Evolutionary conservation across 805 yeast species (phyloP).

Genomic region (Pichia heedii): DNA sequence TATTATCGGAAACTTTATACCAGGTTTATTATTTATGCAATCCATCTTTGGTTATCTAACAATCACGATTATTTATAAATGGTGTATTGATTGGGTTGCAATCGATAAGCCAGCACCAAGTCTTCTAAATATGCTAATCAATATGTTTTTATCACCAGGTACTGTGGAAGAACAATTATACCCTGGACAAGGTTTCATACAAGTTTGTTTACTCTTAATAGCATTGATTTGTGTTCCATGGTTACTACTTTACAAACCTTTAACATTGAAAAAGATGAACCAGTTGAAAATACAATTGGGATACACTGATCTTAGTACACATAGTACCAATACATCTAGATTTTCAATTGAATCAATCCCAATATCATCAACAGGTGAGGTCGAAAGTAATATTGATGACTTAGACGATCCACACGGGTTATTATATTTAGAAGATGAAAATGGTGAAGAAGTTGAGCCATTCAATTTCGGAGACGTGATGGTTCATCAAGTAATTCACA

Average conservation of each 20-base stretch:
- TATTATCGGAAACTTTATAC: conserved; percentile 63
- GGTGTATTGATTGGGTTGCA: conserved; percentile 64
- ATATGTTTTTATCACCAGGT: conserved; percentile 71
- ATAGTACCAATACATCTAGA: background rate
- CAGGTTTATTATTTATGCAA: conserved; percentile 68
- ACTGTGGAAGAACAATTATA: conserved; percentile 55
- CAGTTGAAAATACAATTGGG: conserved; percentile 41
- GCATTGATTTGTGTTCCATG: conserved; percentile 72
- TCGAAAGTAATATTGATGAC: conserved; percentile 15
- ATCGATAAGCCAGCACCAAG: conserved; percentile 62
- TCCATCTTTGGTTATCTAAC: conserved; percentile 66
- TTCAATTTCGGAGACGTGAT: conserved; percentile 56
- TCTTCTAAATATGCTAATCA: conserved; percentile 62
- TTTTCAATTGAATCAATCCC: conserved; percentile 8
- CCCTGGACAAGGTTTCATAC: conserved; percentile 55
- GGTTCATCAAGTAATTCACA: conserved; percentile 73
- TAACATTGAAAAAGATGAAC: conserved; percentile 35
- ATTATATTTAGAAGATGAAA: conserved; percentile 12
- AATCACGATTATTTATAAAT: conserved; percentile 59
- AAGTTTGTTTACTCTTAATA: conserved; percentile 44
- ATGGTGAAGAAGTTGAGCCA: conserved; percentile 33
- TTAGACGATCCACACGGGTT: conserved; percentile 18
- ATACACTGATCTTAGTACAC: conserved; percentile 38
- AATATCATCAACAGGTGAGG: background rate
- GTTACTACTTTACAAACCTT: conserved; percentile 58